Evolutionary conservation across 2,329 filamentous ascomycete genomes (phyloP), one percentile per base, ranked within the genome.

Genomic region (Rutstroemia sydowiana): DNA sequence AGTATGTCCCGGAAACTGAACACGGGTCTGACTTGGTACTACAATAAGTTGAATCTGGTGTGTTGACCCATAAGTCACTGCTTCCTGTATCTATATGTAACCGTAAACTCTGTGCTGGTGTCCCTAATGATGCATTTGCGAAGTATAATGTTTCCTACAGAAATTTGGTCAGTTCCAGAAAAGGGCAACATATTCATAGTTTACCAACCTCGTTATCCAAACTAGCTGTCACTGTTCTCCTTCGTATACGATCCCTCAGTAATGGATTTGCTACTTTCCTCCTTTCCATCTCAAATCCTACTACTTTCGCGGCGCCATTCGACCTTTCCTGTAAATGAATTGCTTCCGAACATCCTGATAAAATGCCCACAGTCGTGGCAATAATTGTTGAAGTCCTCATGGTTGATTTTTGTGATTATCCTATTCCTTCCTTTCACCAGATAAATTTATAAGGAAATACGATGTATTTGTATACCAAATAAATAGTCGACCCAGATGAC

Each of bases 31-130:
- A 65, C 1, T 64, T 61, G 4, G 67, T 62, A 7, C 65, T 62
- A 65, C 88, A 95, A 14, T 87, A 68, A 1, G 62, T 53, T 0
- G 87, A 91, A 45, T 67, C 68, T 3, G 74, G 70, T 2, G 81
- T 77, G 63, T 95, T 93, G 7, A 85, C 77, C 82, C 82, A 85
- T 20, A 85, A 69, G 62, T 87, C 83, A 59, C 80, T 84, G 68
- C 81, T 85, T 45, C 83, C 83, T 5, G 83, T 87, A 66, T 87
- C 83, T 48, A 87, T 65, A 59, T 84, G 79, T 55, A 85, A 70
- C 16, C 74, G 73, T 40, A 86, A 59, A 1, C 66, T 58, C 62
- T 83, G 80, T 9, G 75, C 63, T 11, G 83, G 83, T 2, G 81
- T 85, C 45, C 83, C 83, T 44, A 86, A 58, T 5, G 79, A 75